Conservation (phyloP, 192 early-diverging fungal species). For the Bifiguratus adelaidae region DNA sequence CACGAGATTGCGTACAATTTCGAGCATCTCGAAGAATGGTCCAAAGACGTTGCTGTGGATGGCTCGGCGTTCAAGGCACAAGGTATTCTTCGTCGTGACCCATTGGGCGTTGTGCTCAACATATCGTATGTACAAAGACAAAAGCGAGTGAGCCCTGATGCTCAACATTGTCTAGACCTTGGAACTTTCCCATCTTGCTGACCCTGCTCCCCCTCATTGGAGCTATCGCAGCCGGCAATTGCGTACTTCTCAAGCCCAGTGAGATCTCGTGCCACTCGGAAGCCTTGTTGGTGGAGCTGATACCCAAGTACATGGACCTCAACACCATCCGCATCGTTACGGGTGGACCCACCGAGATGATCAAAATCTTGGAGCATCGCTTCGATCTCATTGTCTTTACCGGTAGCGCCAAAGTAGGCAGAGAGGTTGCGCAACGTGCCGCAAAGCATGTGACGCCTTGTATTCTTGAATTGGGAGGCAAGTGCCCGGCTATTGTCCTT, state of each 20-base stretch:
- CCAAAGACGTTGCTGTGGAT: too few relatives aligned
- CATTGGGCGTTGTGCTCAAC: too few relatives aligned
- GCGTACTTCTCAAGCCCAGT: slow-evolving; percentile 29
- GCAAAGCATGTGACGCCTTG: slow-evolving; percentile 52
- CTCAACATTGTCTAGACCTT: too few relatives aligned
- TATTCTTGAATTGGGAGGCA: too few relatives aligned
- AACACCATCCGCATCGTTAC: slow-evolving; percentile 30
- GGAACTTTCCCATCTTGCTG: slow-evolving; percentile 38
- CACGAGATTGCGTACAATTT: too few relatives aligned
- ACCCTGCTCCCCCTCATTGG: slow-evolving; percentile 33
- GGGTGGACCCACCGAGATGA: slow-evolving; percentile 47
- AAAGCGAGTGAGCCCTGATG: too few relatives aligned
- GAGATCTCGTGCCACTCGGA: slow-evolving; percentile 37
- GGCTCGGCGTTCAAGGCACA: too few relatives aligned
- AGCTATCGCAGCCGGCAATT: slow-evolving; percentile 52
- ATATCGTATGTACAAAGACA: too few relatives aligned
- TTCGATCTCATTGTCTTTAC: slow-evolving; percentile 63
- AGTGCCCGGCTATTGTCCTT: too few relatives aligned
- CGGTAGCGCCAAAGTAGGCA: slow-evolving; percentile 42
- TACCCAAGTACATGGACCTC: slow-evolving; percentile 47
- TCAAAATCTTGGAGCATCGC: slow-evolving; percentile 33
- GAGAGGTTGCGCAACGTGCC: slow-evolving; percentile 46
- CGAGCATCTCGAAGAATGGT: too few relatives aligned
- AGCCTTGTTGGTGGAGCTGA: slow-evolving; percentile 21
- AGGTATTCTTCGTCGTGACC: too few relatives aligned